phyloP scores from a whole-genome alignment of 768 basidiomycete genomes.

The Boletus fagicola region DNA sequence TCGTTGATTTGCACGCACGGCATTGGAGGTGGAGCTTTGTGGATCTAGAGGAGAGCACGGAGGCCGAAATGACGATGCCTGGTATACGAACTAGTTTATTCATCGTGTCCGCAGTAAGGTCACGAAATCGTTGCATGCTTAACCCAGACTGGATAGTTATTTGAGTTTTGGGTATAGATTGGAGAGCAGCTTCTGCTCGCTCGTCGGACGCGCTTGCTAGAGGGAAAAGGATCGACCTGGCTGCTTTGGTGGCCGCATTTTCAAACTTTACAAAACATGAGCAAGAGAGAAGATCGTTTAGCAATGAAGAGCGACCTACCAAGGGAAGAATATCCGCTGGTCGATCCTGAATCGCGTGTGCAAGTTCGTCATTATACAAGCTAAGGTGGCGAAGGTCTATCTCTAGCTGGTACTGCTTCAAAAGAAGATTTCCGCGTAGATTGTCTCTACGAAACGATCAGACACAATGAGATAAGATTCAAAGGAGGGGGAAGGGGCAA shows the following conservation, averaged over 20 bases:
- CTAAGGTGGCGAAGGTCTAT: constrained; percentile 77
- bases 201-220: constrained; percentile 53
- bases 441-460: constrained; percentile 57
- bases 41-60: constrained; percentile 88
- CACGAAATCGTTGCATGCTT: constrained; percentile 91
- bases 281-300: not conserved
- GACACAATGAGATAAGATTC: not conserved
- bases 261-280: constrained; percentile 65
- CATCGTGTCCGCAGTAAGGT: constrained; percentile 90
- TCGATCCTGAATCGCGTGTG: constrained; percentile 83
- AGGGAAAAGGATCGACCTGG: constrained; percentile 81
- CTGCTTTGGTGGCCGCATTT: constrained; percentile 82
- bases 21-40: constrained; percentile 92
- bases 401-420: constrained; percentile 86
- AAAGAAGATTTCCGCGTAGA: constrained; percentile 80
- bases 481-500: constrained; percentile 18
- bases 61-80: constrained; percentile 97
- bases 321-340: constrained; percentile 88
- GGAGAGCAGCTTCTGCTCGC: constrained; percentile 45
- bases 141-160: constrained; percentile 86
- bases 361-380: constrained; percentile 92
- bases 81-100: constrained; percentile 95
- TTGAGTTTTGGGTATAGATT: constrained; percentile 72
- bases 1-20: constrained; percentile 80
- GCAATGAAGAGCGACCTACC: constrained; percentile 43